phyloP scores from a whole-genome alignment of 495 filamentous ascomycete species.

The Tetracladium setigerum region DNA sequence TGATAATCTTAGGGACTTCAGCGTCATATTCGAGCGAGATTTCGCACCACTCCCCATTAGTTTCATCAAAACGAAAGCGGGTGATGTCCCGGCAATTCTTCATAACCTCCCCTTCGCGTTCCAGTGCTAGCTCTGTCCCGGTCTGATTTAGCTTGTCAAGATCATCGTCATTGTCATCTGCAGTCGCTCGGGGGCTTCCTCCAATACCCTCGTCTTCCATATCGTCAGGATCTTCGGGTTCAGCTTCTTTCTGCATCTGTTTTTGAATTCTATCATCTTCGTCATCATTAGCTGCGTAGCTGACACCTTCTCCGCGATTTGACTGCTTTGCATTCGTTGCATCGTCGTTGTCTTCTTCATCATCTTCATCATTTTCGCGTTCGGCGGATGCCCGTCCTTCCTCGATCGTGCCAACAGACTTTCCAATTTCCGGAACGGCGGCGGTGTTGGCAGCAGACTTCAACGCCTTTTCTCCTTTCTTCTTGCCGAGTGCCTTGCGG shows the following conservation, averaged over 20 bases:
- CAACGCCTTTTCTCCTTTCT: constrained; percentile 54
- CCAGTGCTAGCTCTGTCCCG: constrained; percentile 27
- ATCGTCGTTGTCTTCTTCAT: constrained; percentile 68
- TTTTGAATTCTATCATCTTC: constrained; percentile 72
- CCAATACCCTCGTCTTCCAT: constrained; percentile 52
- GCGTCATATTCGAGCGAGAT: constrained; percentile 80
- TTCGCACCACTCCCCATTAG: constrained; percentile 63
- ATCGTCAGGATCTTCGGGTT: constrained; percentile 34
- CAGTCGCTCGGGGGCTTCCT: constrained; percentile 37
- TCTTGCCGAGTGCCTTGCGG: constrained; percentile 72
- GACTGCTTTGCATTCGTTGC: constrained; percentile 73
- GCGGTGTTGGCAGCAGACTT: constrained; percentile 43
- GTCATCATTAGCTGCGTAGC: constrained; percentile 87
- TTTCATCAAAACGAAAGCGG: constrained; percentile 73
- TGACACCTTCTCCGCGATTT: constrained; percentile 70
- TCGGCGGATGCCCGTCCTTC: constrained; percentile 39
- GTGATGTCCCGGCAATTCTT: constrained; percentile 55
- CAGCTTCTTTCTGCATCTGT: constrained; percentile 44
- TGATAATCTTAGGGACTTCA: constrained; percentile 79
- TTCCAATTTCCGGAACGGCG: constrained; percentile 74
- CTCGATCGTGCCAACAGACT: constrained; percentile 62
- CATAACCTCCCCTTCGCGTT: constrained; percentile 61
- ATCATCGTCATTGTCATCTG: constrained; percentile 35
- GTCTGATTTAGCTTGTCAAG: constrained; percentile 3
- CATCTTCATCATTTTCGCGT: constrained; percentile 37